These are phyloP conservation scores for Dactylellina leptospora DNA, from an alignment of 2,329 filamentous ascomycete species.

Conservation along the genomic window DNA sequence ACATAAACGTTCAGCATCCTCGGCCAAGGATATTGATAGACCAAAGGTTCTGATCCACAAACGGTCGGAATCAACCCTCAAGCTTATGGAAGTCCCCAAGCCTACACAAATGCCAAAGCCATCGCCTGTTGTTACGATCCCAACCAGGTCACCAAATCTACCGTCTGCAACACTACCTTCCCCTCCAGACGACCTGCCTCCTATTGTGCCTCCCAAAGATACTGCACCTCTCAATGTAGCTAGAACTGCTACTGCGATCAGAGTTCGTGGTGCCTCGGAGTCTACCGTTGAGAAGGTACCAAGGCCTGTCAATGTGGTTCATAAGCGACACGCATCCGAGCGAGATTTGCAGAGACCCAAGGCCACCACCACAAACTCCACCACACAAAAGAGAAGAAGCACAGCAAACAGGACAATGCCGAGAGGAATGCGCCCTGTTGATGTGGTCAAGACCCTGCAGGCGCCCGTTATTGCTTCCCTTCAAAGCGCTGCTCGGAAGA, in stretches of 20 bases:
- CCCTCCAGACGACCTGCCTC: conserved; percentile 26
- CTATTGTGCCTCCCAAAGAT: conserved; percentile 47
- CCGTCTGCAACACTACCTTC: conserved; percentile 15
- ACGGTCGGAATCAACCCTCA: conserved; percentile 40
- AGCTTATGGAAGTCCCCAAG: conserved; percentile 36
- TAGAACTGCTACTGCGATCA: conserved; percentile 5
- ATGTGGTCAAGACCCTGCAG: conserved; percentile 65
- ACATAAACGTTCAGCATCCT: conserved; percentile 47
- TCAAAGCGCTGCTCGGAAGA: conserved; percentile 70
- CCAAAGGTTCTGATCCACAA: conserved; percentile 46
- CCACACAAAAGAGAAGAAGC: conserved; percentile 48
- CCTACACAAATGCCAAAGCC: conserved; percentile 24
- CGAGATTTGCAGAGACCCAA: conserved; percentile 35
- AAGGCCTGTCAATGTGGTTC: background rate
- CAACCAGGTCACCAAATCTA: conserved; percentile 30
- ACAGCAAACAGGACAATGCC: conserved; percentile 66
- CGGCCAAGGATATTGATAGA: conserved; percentile 34
- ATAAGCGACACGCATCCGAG: conserved; percentile 45
- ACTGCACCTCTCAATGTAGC: conserved; percentile 28
- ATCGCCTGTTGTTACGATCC: conserved; percentile 16
- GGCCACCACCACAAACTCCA: conserved; percentile 28
- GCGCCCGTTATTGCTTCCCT: conserved; percentile 65
- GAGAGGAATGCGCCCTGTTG: conserved; percentile 66
- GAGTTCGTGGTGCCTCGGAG: conserved; percentile 36
- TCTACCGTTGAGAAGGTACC: conserved; percentile 24